Conservation (phyloP, 192 early-diverging fungal genomes). For the Backusella morwellensis region DNA sequence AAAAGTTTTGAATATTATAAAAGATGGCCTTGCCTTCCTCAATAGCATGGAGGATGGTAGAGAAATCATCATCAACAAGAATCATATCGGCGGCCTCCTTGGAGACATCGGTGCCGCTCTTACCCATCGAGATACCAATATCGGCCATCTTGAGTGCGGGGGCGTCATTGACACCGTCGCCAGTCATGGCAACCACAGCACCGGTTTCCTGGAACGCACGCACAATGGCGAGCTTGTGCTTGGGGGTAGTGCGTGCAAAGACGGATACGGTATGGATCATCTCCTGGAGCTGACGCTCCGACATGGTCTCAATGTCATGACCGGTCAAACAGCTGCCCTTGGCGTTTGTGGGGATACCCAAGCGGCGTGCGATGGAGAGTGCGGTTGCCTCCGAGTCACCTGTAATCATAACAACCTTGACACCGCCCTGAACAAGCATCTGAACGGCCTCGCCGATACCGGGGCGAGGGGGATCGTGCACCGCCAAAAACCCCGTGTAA, state of each 20-base stretch:
- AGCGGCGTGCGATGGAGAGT: slow-evolving; percentile 78
- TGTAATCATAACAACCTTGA: slow-evolving; percentile 96
- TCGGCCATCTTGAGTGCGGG: slow-evolving; percentile 90
- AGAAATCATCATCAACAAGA: slow-evolving; percentile 94
- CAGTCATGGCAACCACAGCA: slow-evolving; percentile 92
- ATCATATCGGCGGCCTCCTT: slow-evolving; percentile 98
- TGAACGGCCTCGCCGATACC: slow-evolving; percentile 76
- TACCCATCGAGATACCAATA: slow-evolving; percentile 97
- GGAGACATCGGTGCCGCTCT: slow-evolving; percentile 91
- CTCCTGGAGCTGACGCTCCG: slow-evolving; percentile 59
- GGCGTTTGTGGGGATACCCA: slow-evolving; percentile 76
- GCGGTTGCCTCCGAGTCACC: slow-evolving; percentile 95
- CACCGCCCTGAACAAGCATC: slow-evolving; percentile 70
- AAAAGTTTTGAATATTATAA: slow-evolving; percentile 96
- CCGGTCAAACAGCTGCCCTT: slow-evolving; percentile 69
- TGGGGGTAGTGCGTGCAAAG: slow-evolving; percentile 79
- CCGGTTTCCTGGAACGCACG: slow-evolving; percentile 84
- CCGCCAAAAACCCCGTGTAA: slow-evolving; percentile 84
- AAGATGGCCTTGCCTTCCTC: slow-evolving; percentile 96
- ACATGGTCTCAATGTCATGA: slow-evolving; percentile 65
- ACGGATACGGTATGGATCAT: slow-evolving; percentile 62
- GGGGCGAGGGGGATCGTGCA: slow-evolving; percentile 90
- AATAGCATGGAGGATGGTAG: slow-evolving; percentile 89
- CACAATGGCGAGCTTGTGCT: slow-evolving; percentile 93
- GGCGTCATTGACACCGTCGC: slow-evolving; percentile 97